These are phyloP conservation scores for Pseudogymnoascus sp. DNA, from an alignment of 2,329 filamentous ascomycete species.

Conservation along the genomic window DNA sequence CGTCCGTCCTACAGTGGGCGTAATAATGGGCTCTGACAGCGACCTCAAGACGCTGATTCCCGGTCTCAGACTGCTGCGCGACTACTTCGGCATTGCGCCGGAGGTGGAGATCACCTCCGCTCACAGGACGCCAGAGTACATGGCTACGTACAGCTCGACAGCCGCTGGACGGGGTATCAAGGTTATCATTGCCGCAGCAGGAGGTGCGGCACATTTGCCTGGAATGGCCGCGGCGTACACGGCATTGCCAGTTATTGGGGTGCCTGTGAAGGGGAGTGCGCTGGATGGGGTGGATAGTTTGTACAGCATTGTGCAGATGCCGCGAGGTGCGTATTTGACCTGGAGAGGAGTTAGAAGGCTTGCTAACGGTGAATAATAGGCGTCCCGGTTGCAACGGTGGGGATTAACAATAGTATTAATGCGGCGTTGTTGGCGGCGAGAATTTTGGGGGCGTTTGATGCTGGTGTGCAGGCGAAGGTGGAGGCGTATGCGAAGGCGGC, in stretches of 20 bases:
- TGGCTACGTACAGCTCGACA: constrained; percentile 56
- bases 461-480: constrained; percentile 48
- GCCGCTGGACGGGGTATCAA: constrained; percentile 59
- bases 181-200: constrained; percentile 68
- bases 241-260: constrained; percentile 65
- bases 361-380: constrained; percentile 40
- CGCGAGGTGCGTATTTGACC: constrained; percentile 36
- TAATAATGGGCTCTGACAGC: constrained; percentile 80
- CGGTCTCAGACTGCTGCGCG: constrained; percentile 56
- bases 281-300: constrained; percentile 65
- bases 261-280: constrained; percentile 66
- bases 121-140: constrained; percentile 62
- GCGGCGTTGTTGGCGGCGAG: constrained; percentile 63
- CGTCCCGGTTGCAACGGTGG: constrained; percentile 66
- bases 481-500: constrained; percentile 48
- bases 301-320: constrained; percentile 71
- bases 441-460: constrained; percentile 52
- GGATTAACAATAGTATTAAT: constrained; percentile 73
- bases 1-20: constrained; percentile 52
- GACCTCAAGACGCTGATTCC: constrained; percentile 61
- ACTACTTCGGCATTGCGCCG: constrained; percentile 60
- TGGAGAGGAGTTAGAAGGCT: constrained; percentile 34
- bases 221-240: constrained; percentile 70
- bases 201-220: constrained; percentile 63
- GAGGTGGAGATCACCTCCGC: constrained; percentile 71